Evolutionary conservation across 108 stramenopile genomes (phyloP).

Genomic region (Nitzschia sp.): DNA sequence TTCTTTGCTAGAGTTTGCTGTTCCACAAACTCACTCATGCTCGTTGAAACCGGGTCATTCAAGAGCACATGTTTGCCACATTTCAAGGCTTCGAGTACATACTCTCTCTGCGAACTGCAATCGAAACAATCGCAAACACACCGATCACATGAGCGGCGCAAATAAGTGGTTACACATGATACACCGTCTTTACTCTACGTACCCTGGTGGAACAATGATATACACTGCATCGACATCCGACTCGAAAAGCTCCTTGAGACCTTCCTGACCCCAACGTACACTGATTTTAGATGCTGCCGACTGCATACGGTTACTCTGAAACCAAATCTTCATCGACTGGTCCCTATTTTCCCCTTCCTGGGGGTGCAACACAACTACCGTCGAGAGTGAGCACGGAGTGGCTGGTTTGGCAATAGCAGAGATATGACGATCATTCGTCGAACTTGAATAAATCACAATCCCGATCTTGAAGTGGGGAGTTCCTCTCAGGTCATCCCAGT

Average conservation of each 20-base stretch:
- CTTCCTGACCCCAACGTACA: constrained; percentile 27
- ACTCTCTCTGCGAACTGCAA: constrained; percentile 25
- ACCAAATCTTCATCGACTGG: constrained; percentile 8
- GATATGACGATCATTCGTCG: constrained; percentile 18
- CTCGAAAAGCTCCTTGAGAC: constrained; percentile 25
- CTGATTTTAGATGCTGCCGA: neutral
- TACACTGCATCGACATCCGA: constrained; percentile 41
- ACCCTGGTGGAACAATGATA: constrained; percentile 34
- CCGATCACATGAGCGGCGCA: neutral
- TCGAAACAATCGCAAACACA: neutral
- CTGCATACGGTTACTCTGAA: constrained; percentile 10
- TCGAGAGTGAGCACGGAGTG: constrained; percentile 13
- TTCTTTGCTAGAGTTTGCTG: constrained; percentile 48
- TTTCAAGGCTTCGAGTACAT: constrained; percentile 41
- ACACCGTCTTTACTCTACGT: too few species aligned
- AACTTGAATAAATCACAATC: constrained; percentile 20
- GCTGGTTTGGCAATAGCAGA: constrained; percentile 31
- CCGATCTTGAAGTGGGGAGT: constrained; percentile 28
- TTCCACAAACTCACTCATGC: constrained; percentile 38
- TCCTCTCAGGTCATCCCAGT: constrained; percentile 9
- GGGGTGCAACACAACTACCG: constrained; percentile 25
- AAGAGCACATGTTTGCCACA: constrained; percentile 60
- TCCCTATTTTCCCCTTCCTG: neutral
- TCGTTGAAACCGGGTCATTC: constrained; percentile 66
- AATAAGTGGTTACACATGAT: neutral